Evolutionary conservation across 768 basidiomycete genomes (phyloP).

Genomic region (Ramaria sp.): DNA sequence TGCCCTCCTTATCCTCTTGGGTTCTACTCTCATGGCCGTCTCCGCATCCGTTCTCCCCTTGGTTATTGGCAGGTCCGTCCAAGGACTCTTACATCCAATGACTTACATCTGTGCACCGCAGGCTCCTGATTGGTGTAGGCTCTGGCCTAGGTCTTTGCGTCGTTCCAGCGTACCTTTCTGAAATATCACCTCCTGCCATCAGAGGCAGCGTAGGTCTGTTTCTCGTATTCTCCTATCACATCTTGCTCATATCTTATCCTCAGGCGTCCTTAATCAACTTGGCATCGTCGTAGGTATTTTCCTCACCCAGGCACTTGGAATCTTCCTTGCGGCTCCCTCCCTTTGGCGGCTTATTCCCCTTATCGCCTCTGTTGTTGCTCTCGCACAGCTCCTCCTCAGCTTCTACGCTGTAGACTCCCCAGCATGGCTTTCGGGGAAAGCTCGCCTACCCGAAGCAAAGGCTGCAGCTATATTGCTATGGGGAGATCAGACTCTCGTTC

Average conservation of each 20-base stretch:
- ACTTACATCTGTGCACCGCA: conserved; percentile 16
- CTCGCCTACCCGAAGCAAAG: conserved; percentile 39
- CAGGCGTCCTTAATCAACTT: conserved; percentile 74
- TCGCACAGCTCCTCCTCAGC: conserved; percentile 45
- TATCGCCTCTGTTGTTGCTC: conserved; percentile 45
- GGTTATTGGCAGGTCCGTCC: conserved; percentile 51
- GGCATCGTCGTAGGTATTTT: conserved; percentile 81
- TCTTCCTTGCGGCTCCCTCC: conserved; percentile 55
- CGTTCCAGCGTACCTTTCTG: conserved; percentile 77
- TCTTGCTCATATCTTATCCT: background rate
- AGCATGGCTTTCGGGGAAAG: conserved; percentile 45
- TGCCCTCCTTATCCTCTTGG: conserved; percentile 42
- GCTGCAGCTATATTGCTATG: conserved; percentile 39
- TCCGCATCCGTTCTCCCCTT: conserved; percentile 45
- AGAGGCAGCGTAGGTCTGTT: conserved; percentile 60
- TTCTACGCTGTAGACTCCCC: conserved; percentile 59
- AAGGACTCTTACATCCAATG: background rate
- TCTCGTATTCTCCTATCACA: background rate
- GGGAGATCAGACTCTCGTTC: conserved; percentile 20
- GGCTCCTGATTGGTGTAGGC: conserved; percentile 57
- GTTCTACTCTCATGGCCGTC: conserved; percentile 57
- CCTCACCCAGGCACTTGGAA: conserved; percentile 70
- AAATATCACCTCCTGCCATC: conserved; percentile 70
- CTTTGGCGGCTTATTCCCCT: conserved; percentile 65
- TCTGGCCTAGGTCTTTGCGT: conserved; percentile 68